A percentile compares a stretch with the other conserved stretches of the same genome.
phyloP scores from a whole-genome alignment of 257 asterid species.

The Solanum phureja region DNA sequence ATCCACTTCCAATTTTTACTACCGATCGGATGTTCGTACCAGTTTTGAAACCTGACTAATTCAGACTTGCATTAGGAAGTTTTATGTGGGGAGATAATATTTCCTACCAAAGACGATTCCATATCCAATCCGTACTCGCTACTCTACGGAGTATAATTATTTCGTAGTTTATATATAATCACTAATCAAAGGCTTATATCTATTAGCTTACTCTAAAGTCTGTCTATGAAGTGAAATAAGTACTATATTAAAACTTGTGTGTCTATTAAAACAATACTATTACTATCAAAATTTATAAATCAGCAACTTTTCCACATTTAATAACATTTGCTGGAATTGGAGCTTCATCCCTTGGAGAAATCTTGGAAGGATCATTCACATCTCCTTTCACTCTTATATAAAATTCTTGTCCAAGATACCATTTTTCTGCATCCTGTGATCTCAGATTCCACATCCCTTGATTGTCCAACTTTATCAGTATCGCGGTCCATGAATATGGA shows the following conservation, averaged over 20 bases:
- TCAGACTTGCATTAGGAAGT: not conserved
- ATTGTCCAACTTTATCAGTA: constrained; percentile 18
- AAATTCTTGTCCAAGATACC: constrained; percentile 24
- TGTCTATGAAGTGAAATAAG: not conserved
- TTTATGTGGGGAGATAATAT: not conserved
- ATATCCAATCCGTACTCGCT: not conserved
- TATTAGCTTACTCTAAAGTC: not conserved
- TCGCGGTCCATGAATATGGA: constrained; percentile 24
- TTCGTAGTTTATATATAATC: no score
- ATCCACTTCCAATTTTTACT: not conserved
- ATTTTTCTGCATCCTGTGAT: constrained; percentile 22
- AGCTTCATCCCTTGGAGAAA: not conserved
- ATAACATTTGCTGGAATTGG: not conserved
- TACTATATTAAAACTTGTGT: no score
- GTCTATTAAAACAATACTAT: not conserved
- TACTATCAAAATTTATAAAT: not conserved
- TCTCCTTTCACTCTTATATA: constrained; percentile 16
- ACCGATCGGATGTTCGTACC: not conserved
- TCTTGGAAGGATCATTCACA: not conserved
- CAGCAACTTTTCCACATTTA: not conserved
- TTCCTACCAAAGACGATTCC: rapidly evolving
- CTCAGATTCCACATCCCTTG: constrained; percentile 29
- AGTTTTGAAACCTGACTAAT: no score
- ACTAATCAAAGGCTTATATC: not conserved
- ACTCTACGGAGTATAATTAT: no score